These are phyloP conservation scores for Bonnemaisonia californica DNA, from an alignment of 31 red algal species.

Conservation along the genomic window DNA sequence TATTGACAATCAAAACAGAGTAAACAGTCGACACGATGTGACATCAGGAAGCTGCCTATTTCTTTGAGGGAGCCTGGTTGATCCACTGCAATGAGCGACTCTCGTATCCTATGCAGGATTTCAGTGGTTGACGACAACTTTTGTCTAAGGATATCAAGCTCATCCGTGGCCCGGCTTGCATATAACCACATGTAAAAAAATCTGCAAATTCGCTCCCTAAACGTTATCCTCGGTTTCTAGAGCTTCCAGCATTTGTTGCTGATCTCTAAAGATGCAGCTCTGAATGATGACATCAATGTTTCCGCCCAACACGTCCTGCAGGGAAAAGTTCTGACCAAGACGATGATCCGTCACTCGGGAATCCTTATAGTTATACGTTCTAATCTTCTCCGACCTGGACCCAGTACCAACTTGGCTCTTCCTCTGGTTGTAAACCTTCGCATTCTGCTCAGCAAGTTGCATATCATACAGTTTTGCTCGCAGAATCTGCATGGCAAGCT, in stretches of 20 bases:
- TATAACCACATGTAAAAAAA: too few species aligned
- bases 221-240: slow-evolving; percentile 31
- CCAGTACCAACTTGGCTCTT: slow-evolving; percentile 96
- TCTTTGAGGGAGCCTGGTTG: too few species aligned
- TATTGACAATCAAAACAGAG: too few species aligned
- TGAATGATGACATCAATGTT: slow-evolving; percentile 87
- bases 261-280: slow-evolving; percentile 91
- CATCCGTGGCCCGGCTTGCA: too few species aligned
- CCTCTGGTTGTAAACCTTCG: slow-evolving; percentile 74
- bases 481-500: slow-evolving; percentile 95
- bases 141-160: too few species aligned
- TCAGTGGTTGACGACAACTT: too few species aligned
- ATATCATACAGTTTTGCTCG: slow-evolving; percentile 96
- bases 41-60: too few species aligned
- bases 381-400: slow-evolving; percentile 93
- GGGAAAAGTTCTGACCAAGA: slow-evolving; percentile 87
- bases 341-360: slow-evolving; percentile 94
- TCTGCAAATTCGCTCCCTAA: neutral
- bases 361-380: slow-evolving; percentile 99
- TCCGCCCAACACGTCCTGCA: slow-evolving; percentile 83
- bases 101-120: too few species aligned
- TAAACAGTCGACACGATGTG: too few species aligned
- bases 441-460: slow-evolving; percentile 81
- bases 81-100: too few species aligned
- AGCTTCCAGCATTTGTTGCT: slow-evolving; percentile 73